Base-by-base conservation (phyloP, 805 yeast genomes). In the Martiniozyma abietophila region DNA sequence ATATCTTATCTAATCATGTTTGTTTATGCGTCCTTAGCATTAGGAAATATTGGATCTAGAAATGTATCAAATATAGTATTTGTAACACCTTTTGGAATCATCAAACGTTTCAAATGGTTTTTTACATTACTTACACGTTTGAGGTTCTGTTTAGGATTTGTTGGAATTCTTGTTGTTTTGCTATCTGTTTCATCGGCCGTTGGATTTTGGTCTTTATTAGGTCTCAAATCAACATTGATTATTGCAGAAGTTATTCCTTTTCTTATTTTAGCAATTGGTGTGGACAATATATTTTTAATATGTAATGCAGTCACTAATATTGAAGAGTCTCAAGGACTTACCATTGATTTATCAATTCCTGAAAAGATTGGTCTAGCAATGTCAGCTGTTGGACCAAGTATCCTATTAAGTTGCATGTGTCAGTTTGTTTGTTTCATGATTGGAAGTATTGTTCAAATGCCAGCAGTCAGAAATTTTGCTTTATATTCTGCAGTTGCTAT, bases 241-340 rank as follows among this genome's bases (percentile, higher is more conserved):
- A 85, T 89, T 38, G 96, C 97, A 2, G 97, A 92, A 54, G 98
- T 89, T 5, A 89, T 89, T 22, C 97, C 97, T 8, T 89, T 89
- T 51, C 62, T 89, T 48, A 81, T 89, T 10, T 64, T 89, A 38
- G 98, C 98, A 0, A 78, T 89, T 36, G 98, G 98, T n/a, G 45
- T 89, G 18, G 98, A 89, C 58, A 89, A 89, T 53, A 82, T 89
- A 18, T 92, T 88, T 50, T 61, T 89, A 44, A 73, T 89, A 15
- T 79, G 85, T 1, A 88, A 88, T 51, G 95, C 86, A 49, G 62
- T 83, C 31, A 71, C 76, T 27, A 58, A 65, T 14, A 69, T 76
- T 19, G 70, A 70, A 30, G 66, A 59, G 9, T 44, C 66, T 2
- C 43, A 47, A 21, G 40, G 42, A 25, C 17, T 34, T 12, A 44